Percentiles rank a stretch among this genome's conserved stretches.
Evolutionary conservation across 352 stramenopile species (phyloP).

Genomic region (Phytophthora boehmeriae): DNA sequence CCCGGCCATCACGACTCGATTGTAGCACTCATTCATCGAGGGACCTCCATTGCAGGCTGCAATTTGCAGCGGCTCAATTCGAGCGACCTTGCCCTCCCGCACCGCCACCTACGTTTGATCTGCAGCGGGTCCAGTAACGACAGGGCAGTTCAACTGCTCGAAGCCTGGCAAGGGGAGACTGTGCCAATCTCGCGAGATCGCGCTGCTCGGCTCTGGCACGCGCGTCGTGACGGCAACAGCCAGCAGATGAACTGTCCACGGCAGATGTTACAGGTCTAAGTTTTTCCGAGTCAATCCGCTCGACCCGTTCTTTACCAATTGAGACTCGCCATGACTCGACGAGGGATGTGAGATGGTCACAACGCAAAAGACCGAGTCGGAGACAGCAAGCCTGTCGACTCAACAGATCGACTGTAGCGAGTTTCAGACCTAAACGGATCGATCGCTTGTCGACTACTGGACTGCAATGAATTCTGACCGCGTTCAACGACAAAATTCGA

Average conservation of each 20-base stretch:
- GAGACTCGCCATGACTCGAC: background rate
- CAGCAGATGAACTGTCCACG: constrained; percentile 18
- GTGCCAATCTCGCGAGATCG: constrained; percentile 22
- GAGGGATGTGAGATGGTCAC: constrained; percentile 27
- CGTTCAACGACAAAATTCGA: constrained; percentile 25
- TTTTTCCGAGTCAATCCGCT: constrained; percentile 8
- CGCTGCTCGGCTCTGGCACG: constrained; percentile 8
- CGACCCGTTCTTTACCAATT: constrained; percentile 24
- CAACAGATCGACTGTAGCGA: background rate
- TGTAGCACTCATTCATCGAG: background rate
- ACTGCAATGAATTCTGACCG: constrained; percentile 18
- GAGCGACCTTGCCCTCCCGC: constrained; percentile 13
- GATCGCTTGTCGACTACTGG: constrained; percentile 15
- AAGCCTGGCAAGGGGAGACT: constrained; percentile 14
- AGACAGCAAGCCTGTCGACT: constrained; percentile 8
- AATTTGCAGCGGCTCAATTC: too few species aligned
- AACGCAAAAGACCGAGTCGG: constrained; percentile 33
- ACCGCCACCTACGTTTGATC: constrained; percentile 31
- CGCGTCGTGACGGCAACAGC: constrained; percentile 7
- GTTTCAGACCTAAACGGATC: background rate
- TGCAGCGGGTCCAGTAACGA: constrained; percentile 15
- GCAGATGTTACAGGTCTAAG: constrained; percentile 15
- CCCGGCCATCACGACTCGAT: background rate
- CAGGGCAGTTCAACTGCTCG: constrained; percentile 9
- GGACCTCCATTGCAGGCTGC: background rate